Conservation (phyloP, 768 basidiomycete species). For the Kwoniella sp. region DNA sequence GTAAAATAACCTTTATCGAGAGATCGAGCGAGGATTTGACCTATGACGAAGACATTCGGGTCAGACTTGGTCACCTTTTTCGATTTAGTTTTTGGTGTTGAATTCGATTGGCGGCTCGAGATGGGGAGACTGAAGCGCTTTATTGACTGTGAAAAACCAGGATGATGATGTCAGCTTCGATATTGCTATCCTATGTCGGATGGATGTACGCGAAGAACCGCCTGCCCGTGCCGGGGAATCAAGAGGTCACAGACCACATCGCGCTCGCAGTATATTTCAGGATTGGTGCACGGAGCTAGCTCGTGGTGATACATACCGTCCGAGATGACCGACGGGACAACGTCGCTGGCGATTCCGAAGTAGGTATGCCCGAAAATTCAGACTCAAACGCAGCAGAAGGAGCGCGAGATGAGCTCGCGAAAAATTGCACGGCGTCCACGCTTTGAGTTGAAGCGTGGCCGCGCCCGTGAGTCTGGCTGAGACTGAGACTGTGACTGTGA, state of each 20-base stretch:
- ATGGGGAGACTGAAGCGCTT: neutral
- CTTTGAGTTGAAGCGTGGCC: neutral
- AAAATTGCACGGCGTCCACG: neutral
- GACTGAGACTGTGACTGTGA: neutral
- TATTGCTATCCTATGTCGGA: too few relatives aligned
- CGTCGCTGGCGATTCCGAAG: neutral
- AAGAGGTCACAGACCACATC: too few relatives aligned
- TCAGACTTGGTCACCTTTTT: conserved; percentile 1
- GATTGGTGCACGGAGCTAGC: neutral
- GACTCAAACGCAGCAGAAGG: neutral
- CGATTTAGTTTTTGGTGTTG: neutral
- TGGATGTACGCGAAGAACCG: too few relatives aligned
- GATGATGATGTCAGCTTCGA: too few relatives aligned
- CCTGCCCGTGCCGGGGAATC: too few relatives aligned
- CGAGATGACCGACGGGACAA: neutral
- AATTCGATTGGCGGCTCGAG: neutral
- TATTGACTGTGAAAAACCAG: neutral
- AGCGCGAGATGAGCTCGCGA: neutral
- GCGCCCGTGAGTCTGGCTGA: too few relatives aligned
- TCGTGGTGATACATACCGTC: neutral
- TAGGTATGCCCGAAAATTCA: neutral
- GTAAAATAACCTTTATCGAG: conserved; percentile 4
- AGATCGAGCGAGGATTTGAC: conserved; percentile 28
- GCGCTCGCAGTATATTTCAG: too few relatives aligned
- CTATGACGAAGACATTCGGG: conserved; percentile 18